Base-by-base conservation (phyloP, 352 stramenopile species). In the Phytophthora syringae region DNA sequence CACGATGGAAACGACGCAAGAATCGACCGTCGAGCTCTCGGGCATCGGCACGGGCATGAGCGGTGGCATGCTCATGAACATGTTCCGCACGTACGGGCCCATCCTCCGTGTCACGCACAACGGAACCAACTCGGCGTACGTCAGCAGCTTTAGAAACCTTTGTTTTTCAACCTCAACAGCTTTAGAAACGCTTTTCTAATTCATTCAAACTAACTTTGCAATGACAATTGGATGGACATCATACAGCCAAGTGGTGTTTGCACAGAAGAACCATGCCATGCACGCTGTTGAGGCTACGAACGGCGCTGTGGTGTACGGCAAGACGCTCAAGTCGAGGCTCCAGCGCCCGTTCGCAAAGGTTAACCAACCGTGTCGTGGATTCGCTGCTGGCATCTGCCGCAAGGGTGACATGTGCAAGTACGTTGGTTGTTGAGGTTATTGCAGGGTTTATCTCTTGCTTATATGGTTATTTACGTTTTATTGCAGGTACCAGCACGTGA, bases 381-480 rank as follows among this genome's bases (percentile, higher is more conserved):
- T 90, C 61, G 72, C 68, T 59, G 69, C 73, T n/a, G 85, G 85
- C 49, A 82, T 73, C 10, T 93, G 85, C 61, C 56, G 61, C 53
- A 79, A 86, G 44, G 83, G 83, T 25, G 81, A 89, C 55, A 21
- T 72, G 51, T 94, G 85, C 83, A 94, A 94, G 80, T 90, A 76
- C 53, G 75, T 80, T 37, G 7, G 51, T 13, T 27, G n/a, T 18
- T 16, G 1, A 42, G 21, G 22, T 6, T 40, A n/a, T 21, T 16
- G 12, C 18, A 15, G 12, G n/a, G 30, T 1, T 1, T 39, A 3
- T 48, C 4, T 16, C 13, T 13, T 37, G 30, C 5, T 0, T 11
- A 57, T 52, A 24, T 50, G 15, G 15, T 59, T 21, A 39, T 21
- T 47, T 11, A 7, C 52, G 21, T 12, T 48, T 52, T 55, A 21